phyloP scores from a whole-genome alignment of 306 rosid genomes.

The Spatholobus suberectus region DNA sequence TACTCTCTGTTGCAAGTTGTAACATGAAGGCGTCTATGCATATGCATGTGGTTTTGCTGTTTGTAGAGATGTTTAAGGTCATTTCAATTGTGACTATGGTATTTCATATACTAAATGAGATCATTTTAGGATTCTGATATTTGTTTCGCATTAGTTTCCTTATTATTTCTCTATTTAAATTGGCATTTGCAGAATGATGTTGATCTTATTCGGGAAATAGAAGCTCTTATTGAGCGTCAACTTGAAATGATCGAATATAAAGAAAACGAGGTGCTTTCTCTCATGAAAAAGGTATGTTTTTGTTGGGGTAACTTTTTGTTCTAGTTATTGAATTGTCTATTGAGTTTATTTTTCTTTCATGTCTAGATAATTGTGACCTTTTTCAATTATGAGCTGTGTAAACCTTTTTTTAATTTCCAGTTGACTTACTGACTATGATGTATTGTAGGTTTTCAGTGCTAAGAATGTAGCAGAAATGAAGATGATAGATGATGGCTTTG shows the following conservation, averaged over 20 bases:
- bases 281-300: conserved; percentile 62
- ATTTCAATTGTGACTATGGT: neutral
- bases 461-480: conserved; percentile 77
- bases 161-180: neutral
- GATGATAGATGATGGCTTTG: conserved; percentile 87
- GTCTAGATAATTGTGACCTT: neutral
- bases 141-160: conserved; percentile 33
- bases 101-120: neutral
- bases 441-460: conserved; percentile 76
- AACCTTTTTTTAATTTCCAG: neutral
- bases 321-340: neutral
- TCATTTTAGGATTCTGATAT: conserved; percentile 27
- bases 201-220: conserved; percentile 73
- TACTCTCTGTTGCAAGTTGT: neutral
- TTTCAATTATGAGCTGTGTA: conserved; percentile 7
- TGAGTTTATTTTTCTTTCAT: neutral
- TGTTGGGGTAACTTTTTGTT: neutral
- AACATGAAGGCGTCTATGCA: neutral
- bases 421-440: conserved; percentile 3
- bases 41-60: neutral
- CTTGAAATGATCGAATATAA: conserved; percentile 74
- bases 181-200: conserved; percentile 69
- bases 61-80: neutral
- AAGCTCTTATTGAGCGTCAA: conserved; percentile 65
- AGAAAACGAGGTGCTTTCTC: conserved; percentile 73